Conservation (phyloP, 768 basidiomycete genomes). For the Russula sp. region DNA sequence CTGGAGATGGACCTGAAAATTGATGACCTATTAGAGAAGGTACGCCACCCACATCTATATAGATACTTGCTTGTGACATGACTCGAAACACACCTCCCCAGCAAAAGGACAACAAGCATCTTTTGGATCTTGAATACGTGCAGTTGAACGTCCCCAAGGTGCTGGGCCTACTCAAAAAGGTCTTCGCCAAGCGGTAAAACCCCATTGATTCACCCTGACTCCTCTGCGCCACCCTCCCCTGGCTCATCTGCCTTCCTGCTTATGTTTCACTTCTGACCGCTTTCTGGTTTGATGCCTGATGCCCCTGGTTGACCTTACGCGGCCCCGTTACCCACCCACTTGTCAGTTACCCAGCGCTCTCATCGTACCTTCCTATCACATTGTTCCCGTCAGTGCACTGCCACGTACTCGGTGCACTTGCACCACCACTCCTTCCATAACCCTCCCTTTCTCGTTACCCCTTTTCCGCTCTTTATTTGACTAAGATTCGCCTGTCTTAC, state of each 20-base stretch:
- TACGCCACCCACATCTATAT: slow-evolving; percentile 30
- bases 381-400: not conserved
- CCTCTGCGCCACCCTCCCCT: slow-evolving; percentile 6
- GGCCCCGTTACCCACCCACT: slow-evolving; percentile 18
- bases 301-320: not conserved
- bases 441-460: not conserved
- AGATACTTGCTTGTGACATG: not conserved
- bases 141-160: slow-evolving; percentile 96
- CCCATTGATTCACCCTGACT: not conserved
- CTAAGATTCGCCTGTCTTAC: slow-evolving; percentile 9
- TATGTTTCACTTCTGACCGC: slow-evolving; percentile 11
- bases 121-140: slow-evolving; percentile 95
- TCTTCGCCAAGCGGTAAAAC: slow-evolving; percentile 77
- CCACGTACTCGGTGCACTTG: not conserved
- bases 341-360: slow-evolving; percentile 19
- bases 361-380: slow-evolving; percentile 9
- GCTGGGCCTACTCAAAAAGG: slow-evolving; percentile 85
- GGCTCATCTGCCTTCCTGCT: slow-evolving; percentile 4
- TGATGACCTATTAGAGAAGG: slow-evolving; percentile 96
- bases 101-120: slow-evolving; percentile 99
- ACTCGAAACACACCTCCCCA: slow-evolving; percentile 28
- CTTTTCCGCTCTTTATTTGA: slow-evolving; percentile 13
- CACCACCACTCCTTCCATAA: slow-evolving; percentile 7
- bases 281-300: slow-evolving; percentile 11
- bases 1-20: slow-evolving; percentile 99